These are phyloP conservation scores for Scheffersomyces quercinus DNA, from an alignment of 1,139 yeast species.

Conservation along the genomic window DNA sequence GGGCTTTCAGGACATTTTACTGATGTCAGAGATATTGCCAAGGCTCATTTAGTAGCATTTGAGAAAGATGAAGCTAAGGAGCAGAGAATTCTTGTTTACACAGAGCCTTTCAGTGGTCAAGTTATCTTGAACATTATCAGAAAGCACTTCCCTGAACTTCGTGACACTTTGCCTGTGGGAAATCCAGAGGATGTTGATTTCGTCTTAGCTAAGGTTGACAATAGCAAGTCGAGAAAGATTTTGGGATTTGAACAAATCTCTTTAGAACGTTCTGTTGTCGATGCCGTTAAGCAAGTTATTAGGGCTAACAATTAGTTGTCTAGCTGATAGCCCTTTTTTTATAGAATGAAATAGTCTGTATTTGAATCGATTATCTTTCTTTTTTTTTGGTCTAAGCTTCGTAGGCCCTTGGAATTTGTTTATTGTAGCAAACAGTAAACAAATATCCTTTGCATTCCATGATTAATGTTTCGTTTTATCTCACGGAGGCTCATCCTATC, in stretches of 20 bases:
- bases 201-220: constrained; percentile 11
- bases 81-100: constrained; percentile 10
- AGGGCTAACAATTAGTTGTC: neutral
- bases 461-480: too few species aligned
- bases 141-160: constrained; percentile 12
- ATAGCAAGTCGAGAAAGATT: constrained; percentile 28
- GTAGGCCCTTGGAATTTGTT: too few species aligned
- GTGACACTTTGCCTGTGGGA: constrained; percentile 28
- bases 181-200: constrained; percentile 22
- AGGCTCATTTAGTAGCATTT: constrained; percentile 15
- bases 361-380: too few species aligned
- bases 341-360: too few species aligned
- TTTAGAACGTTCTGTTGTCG: constrained; percentile 39
- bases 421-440: too few species aligned
- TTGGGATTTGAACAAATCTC: constrained; percentile 38
- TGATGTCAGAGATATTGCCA: constrained; percentile 18
- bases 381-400: too few species aligned
- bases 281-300: constrained; percentile 40
- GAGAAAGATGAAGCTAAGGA: constrained; percentile 14
- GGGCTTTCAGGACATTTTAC: constrained; percentile 10
- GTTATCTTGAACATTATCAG: constrained; percentile 10
- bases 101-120: constrained; percentile 9
- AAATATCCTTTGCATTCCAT: too few species aligned
- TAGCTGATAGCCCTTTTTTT: too few species aligned
- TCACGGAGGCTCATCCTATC: too few species aligned